phyloP scores from a whole-genome alignment of 208 protist species.

The Trypanosoma melophagium region DNA sequence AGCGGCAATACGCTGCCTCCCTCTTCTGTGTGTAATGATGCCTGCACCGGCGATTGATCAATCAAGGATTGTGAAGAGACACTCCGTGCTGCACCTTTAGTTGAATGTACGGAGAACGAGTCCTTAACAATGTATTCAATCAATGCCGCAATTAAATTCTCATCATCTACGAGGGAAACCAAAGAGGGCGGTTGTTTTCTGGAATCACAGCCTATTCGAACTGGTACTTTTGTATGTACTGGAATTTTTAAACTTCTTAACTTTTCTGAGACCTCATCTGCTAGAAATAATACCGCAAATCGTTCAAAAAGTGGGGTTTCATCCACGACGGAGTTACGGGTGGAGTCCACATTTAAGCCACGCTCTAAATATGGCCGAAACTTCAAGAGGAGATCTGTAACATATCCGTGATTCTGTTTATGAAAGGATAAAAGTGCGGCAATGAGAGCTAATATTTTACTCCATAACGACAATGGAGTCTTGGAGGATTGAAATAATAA shows the following conservation, averaged over 20 bases:
- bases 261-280: slow-evolving; percentile 24
- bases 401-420: slow-evolving; percentile 21
- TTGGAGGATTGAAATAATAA: slow-evolving; percentile 19
- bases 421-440: slow-evolving; percentile 26
- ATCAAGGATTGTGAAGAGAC: not conserved
- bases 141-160: not conserved
- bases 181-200: not conserved
- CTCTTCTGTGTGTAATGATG: not conserved
- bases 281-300: slow-evolving; percentile 18
- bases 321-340: slow-evolving; percentile 7
- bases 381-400: slow-evolving; percentile 24
- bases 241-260: slow-evolving; percentile 4
- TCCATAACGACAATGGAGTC: slow-evolving; percentile 25
- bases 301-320: slow-evolving; percentile 18
- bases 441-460: slow-evolving; percentile 29
- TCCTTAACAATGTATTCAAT: slow-evolving; percentile 16
- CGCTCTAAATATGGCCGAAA: slow-evolving; percentile 25
- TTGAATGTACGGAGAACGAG: not conserved
- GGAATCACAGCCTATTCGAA: not conserved
- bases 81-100: not conserved
- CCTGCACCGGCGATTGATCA: not conserved
- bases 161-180: slow-evolving; percentile 9
- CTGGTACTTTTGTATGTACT: not conserved
- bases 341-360: slow-evolving; percentile 7
- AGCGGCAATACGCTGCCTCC: not conserved